Conservation (phyloP, 2,329 filamentous ascomycete genomes). For the Dothideomycetidae sp. region DNA sequence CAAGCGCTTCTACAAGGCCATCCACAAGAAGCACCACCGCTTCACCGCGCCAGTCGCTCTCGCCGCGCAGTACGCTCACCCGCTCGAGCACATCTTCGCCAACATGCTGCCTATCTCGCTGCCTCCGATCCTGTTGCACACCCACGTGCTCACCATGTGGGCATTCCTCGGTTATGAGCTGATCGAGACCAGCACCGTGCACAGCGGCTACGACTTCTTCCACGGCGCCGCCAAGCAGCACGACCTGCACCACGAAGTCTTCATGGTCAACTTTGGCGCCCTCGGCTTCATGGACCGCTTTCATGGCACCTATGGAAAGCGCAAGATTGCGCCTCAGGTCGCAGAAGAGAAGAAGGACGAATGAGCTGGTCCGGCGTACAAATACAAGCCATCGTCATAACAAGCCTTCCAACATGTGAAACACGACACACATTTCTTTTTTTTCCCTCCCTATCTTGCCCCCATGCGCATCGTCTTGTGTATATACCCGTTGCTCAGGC, state of each 20-base stretch:
- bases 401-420: no score
- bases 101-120: constrained; percentile 7
- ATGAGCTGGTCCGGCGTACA: no score
- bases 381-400: no score
- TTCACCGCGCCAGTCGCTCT: constrained; percentile 10
- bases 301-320: constrained; percentile 4
- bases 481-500: no score
- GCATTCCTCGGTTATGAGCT: constrained; percentile 4
- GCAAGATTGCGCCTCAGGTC: no score
- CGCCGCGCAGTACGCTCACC: constrained; percentile 10
- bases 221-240: not conserved
- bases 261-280: constrained; percentile 8
- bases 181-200: constrained; percentile 7
- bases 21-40: constrained; percentile 10
- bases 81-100: constrained; percentile 8
- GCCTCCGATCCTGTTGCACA: constrained; percentile 2
- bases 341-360: no score
- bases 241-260: constrained; percentile 10
- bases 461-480: no score
- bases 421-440: no score
- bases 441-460: no score
- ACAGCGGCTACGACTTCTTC: constrained; percentile 10
- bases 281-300: constrained; percentile 7
- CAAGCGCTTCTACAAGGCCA: not conserved
- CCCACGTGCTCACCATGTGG: constrained; percentile 2